A percentile compares a stretch with the other conserved stretches of the same genome.
These are phyloP conservation scores for Proliferodiscus dingleyae DNA, from an alignment of 2,329 filamentous ascomycete genomes.

Conservation along the genomic window DNA sequence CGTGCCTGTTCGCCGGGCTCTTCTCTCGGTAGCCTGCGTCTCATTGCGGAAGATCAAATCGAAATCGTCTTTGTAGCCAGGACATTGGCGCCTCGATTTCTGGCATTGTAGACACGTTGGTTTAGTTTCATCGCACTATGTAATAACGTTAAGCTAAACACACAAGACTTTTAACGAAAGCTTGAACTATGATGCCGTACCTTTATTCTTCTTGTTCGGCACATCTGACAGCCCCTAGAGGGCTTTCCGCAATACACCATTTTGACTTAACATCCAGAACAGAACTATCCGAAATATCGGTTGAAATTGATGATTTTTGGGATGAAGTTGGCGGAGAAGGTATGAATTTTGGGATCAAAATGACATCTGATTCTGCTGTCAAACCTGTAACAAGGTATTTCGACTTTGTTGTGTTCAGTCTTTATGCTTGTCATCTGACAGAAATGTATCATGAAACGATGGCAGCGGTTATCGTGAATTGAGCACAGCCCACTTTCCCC, in stretches of 20 bases:
- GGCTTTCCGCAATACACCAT: slow-evolving; percentile 66
- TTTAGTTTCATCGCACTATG: slow-evolving; percentile 62
- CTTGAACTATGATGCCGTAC: slow-evolving; percentile 43
- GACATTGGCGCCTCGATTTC: slow-evolving; percentile 59
- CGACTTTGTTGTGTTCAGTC: too few species aligned
- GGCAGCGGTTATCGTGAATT: too few species aligned
- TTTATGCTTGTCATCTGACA: too few species aligned
- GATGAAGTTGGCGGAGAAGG: too few species aligned
- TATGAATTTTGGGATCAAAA: too few species aligned
- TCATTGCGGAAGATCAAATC: slow-evolving; percentile 70
- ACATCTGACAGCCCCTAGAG: slow-evolving; percentile 69
- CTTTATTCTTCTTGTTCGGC: slow-evolving; percentile 68
- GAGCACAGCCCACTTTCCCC: too few species aligned
- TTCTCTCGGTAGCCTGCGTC: slow-evolving; percentile 61
- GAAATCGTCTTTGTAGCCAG: slow-evolving; percentile 66
- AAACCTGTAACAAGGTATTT: too few species aligned
- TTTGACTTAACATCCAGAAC: slow-evolving; percentile 17
- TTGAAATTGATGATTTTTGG: too few species aligned
- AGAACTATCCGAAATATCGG: too few species aligned
- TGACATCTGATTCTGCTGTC: too few species aligned
- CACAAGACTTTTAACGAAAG: too few species aligned
- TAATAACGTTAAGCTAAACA: too few species aligned
- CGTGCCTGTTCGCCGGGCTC: slow-evolving; percentile 51
- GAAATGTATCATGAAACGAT: not conserved
- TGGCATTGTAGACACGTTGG: slow-evolving; percentile 61